Evolutionary conservation across 2,329 filamentous ascomycete species (phyloP).

Genomic region (Emericellopsis atlantica): DNA sequence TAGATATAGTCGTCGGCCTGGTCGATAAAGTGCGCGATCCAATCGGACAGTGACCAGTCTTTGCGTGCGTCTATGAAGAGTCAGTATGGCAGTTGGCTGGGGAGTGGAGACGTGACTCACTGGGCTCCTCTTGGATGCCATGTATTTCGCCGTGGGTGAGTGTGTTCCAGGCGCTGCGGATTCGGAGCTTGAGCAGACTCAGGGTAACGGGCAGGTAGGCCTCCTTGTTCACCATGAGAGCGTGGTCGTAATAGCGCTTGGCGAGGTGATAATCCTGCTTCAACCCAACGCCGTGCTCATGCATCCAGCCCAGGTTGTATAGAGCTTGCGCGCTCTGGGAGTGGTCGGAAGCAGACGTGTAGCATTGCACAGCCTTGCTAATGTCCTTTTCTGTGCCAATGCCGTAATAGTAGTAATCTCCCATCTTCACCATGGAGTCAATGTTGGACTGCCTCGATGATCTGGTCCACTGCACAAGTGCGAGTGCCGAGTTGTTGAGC

Average conservation of each 20-base stretch:
- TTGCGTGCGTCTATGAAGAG: conserved; percentile 46
- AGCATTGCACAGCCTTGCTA: conserved; percentile 86
- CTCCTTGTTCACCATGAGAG: conserved; percentile 81
- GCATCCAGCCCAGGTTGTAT: conserved; percentile 98
- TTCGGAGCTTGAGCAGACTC: conserved; percentile 71
- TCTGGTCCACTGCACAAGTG: conserved; percentile 87
- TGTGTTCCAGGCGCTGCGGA: conserved; percentile 88
- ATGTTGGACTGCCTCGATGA: conserved; percentile 89
- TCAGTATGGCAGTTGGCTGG: neutral
- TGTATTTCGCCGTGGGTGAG: conserved; percentile 85
- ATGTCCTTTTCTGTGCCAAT: conserved; percentile 60
- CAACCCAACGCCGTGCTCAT: conserved; percentile 88
- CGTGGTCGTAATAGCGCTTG: conserved; percentile 90
- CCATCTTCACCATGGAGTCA: conserved; percentile 94
- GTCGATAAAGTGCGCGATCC: conserved; percentile 75
- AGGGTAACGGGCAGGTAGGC: conserved; percentile 88
- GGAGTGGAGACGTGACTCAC: conserved; percentile 35
- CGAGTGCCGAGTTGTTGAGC: conserved; percentile 45
- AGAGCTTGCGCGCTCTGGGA: conserved; percentile 88
- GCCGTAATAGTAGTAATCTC: conserved; percentile 87
- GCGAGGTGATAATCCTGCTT: conserved; percentile 95
- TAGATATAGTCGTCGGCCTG: conserved; percentile 56
- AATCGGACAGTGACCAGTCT: conserved; percentile 70
- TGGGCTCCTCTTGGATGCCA: conserved; percentile 78
- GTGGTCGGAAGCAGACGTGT: conserved; percentile 82